A percentile compares a stretch with the other conserved stretches of the same genome.
phyloP scores from a whole-genome alignment of 2,329 filamentous ascomycete species.

The Graphiopsis chlorocephala region DNA sequence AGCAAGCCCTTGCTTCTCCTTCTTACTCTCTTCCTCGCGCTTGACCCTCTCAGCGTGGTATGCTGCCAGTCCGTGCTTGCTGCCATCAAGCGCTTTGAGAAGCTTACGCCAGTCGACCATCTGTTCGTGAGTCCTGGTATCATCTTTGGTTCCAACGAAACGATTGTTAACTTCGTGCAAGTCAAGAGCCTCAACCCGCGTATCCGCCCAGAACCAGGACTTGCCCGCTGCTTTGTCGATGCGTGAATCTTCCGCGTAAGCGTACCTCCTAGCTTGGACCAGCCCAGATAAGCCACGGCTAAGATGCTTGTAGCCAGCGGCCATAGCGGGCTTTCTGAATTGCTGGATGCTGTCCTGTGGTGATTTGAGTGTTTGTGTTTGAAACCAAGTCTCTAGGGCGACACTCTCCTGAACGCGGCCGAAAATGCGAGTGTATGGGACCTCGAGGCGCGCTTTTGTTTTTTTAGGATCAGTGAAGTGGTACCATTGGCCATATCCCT shows the following conservation, averaged over 20 bases:
- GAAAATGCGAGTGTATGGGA: conserved; percentile 53
- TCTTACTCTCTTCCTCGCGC: conserved; percentile 18
- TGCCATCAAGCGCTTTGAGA: conserved; percentile 29
- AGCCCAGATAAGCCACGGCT: conserved; percentile 47
- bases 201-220: conserved; percentile 58
- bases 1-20: conserved; percentile 18
- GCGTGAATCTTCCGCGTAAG: conserved; percentile 46
- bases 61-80: conserved; percentile 25
- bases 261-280: conserved; percentile 47
- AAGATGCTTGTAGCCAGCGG: background rate
- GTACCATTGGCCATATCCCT: conserved; percentile 53
- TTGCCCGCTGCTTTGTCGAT: conserved; percentile 40
- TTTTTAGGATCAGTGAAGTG: conserved; percentile 43
- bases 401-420: conserved; percentile 55
- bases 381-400: conserved; percentile 48
- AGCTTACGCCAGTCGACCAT: conserved; percentile 28
- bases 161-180: conserved; percentile 54
- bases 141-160: conserved; percentile 41
- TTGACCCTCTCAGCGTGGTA: conserved; percentile 25
- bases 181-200: conserved; percentile 55
- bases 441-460: conserved; percentile 36
- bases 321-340: background rate
- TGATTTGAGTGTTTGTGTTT: conserved; percentile 19
- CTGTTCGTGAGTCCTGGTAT: conserved; percentile 16
- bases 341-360: conserved; percentile 14